Base-by-base conservation (phyloP, 2,329 filamentous ascomycete genomes). In the Didymella pinodella region DNA sequence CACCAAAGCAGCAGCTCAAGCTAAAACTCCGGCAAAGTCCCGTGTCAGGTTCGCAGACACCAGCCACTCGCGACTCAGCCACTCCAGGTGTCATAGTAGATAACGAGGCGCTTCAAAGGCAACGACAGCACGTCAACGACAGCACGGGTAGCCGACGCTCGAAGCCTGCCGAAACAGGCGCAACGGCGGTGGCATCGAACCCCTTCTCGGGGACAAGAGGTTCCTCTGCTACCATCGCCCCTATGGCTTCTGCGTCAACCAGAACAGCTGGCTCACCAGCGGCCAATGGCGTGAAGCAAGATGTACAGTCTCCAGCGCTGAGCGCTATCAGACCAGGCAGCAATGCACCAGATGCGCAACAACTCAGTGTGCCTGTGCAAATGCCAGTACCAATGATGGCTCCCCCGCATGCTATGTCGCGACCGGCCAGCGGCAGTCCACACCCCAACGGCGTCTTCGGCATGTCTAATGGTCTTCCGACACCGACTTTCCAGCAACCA, bases 1-100 rank as follows among this genome's bases (percentile, higher is more conserved):
- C 67, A 31, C 64, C 69, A 2, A 74, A 78, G 50, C 71, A 81
- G 55, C 76, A 79, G 41, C 88, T 94, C 55, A 93, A 88, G 20
- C 85, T 92, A 53, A 88, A 86, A 78, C 67, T 75, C 34, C 68
- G 70, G 54, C 78, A 83, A 71, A 75, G 78, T 62, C 68, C 76
- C 63, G 65, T 72, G 58, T 76, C 77, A 11, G 71, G 76, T 55
- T 68, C 78, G 1, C 78, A 78, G 54, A 78, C 76, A 0, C 80
- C 74, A 65, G 76, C 48, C 51, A 77, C 64, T 61, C 78, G 73
- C 59, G 79, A 63, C 65, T 78, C 80, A n/a, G 69, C 72, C 14
- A 80, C 80, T 10, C 78, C 82, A 28, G 81, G 82, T 28, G 78
- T 85, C 38, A 80, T 82, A 34, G 80, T 86, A 43, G 84, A 87